Percentiles rank a stretch among this genome's conserved stretches.
Evolutionary conservation across 1,139 yeast genomes (phyloP).

Genomic region (Geotrichum reessii): DNA sequence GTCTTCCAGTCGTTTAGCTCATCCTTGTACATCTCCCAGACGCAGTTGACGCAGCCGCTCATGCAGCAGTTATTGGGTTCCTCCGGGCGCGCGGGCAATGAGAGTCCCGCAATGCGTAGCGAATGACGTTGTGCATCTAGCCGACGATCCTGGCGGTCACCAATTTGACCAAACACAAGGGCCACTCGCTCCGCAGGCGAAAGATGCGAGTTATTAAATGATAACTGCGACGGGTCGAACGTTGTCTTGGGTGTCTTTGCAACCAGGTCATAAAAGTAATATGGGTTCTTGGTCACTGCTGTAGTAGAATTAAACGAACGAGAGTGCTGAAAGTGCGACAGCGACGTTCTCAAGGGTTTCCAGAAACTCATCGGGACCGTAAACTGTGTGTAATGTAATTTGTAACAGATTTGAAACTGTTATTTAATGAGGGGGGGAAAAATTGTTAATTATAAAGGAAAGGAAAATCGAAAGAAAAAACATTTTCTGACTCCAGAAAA

Average conservation of each 20-base stretch:
- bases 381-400: not conserved
- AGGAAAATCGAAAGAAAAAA: not conserved
- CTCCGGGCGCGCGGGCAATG: slow-evolving; percentile 71
- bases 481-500: not conserved
- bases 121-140: slow-evolving; percentile 30
- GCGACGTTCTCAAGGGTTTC: not conserved
- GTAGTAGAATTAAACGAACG: not conserved
- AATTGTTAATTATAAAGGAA: not conserved
- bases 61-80: slow-evolving; percentile 96
- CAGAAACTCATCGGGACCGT: not conserved
- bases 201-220: slow-evolving; percentile 19
- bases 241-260: slow-evolving; percentile 14
- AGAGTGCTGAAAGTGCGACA: not conserved
- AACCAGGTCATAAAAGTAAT: slow-evolving; percentile 29
- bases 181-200: slow-evolving; percentile 22
- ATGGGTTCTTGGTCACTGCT: not conserved
- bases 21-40: slow-evolving; percentile 88
- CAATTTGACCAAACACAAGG: slow-evolving; percentile 38
- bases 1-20: slow-evolving; percentile 78
- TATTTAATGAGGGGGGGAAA: not conserved
- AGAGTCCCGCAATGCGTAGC: slow-evolving; percentile 56
- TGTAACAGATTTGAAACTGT: too few species aligned
- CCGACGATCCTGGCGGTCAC: slow-evolving; percentile 35
- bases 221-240: slow-evolving; percentile 25
- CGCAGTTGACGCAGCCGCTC: slow-evolving; percentile 96